Conservation (phyloP, 176 grass and related monocot genomes). For the Alopecurus myosuroides region DNA sequence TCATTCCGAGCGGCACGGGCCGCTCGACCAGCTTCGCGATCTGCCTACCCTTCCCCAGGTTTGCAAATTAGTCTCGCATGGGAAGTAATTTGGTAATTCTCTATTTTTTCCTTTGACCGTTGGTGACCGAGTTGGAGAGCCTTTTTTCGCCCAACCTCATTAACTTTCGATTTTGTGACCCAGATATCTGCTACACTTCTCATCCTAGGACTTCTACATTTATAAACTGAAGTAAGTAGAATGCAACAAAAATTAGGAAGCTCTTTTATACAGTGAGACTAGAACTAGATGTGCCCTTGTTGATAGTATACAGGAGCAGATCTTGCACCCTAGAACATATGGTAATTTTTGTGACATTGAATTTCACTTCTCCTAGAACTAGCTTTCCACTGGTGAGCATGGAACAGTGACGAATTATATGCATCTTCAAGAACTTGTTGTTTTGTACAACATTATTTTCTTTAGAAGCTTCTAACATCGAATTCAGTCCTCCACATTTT, state of each 20-base stretch:
- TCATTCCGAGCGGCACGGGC: background rate
- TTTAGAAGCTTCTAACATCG: background rate
- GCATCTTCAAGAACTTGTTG: background rate
- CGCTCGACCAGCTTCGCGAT: background rate
- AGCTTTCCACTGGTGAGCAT: background rate
- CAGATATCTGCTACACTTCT: background rate
- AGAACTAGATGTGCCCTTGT: background rate
- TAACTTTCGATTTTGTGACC: background rate
- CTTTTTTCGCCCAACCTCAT: too few relatives aligned
- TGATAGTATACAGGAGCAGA: background rate
- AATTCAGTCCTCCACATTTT: background rate
- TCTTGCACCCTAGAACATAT: background rate
- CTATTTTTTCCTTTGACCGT: background rate
- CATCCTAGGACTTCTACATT: background rate
- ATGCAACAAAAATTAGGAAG: background rate
- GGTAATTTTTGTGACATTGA: background rate
- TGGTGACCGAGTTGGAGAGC: background rate
- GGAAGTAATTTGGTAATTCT: background rate
- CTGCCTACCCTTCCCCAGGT: background rate
- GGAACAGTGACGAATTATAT: background rate
- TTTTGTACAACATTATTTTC: background rate
- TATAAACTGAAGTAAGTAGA: background rate
- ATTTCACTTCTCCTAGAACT: background rate
- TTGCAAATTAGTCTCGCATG: background rate
- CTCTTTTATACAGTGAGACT: background rate